phyloP scores from a whole-genome alignment of 2,329 filamentous ascomycete species.

The Clarireedia monteithiana region DNA sequence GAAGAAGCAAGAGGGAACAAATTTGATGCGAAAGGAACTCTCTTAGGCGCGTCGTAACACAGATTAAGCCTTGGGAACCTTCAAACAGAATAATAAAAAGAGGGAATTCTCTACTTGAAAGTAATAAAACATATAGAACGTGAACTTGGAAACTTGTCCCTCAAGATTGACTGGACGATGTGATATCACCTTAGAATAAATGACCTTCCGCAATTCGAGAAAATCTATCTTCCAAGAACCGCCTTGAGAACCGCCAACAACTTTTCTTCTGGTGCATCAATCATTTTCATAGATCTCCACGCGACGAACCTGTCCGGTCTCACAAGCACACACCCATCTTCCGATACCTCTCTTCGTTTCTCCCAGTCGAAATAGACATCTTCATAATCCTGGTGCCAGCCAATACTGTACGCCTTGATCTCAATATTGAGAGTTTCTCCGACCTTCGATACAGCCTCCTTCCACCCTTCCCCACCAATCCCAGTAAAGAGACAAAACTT shows the following conservation, averaged over 20 bases:
- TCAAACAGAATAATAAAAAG: no score
- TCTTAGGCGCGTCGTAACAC: no score
- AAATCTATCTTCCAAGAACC: no score
- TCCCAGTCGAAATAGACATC: conserved; percentile 10
- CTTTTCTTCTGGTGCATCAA: background rate
- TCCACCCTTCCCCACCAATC: conserved; percentile 12
- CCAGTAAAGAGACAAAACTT: conserved; percentile 17
- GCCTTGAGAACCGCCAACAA: background rate
- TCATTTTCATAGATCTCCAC: conserved; percentile 9
- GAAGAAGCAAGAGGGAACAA: no score
- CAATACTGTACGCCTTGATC: background rate
- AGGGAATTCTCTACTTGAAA: no score
- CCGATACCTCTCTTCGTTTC: conserved; percentile 1
- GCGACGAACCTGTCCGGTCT: conserved; percentile 16
- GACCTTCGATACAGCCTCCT: conserved; percentile 1
- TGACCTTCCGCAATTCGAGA: no score
- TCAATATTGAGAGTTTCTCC: background rate
- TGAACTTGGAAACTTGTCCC: no score
- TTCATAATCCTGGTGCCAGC: conserved; percentile 5
- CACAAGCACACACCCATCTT: conserved; percentile 13
- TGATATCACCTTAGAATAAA: no score
- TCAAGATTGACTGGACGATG: no score
- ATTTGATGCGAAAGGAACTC: no score
- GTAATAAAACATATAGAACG: no score
- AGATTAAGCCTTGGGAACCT: no score